Conservation (phyloP, 805 yeast species). For the Cephaloascus albidus region DNA sequence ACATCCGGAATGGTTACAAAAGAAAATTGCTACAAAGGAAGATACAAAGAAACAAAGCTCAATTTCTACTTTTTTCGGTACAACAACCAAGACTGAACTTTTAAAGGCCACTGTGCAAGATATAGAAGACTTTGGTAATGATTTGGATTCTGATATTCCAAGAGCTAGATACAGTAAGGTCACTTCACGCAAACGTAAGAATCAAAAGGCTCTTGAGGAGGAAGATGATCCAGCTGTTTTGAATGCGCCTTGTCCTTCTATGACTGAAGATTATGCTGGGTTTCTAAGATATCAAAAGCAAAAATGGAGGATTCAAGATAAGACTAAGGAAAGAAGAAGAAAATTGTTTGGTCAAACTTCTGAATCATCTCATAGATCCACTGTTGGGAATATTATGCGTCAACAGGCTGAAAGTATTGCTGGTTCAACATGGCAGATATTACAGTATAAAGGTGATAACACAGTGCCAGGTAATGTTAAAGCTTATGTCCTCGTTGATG, state of each 20-base stretch:
- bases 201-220: slow-evolving; percentile 11
- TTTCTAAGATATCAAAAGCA: slow-evolving; percentile 71
- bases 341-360: slow-evolving; percentile 68
- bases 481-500: slow-evolving; percentile 61
- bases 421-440: slow-evolving; percentile 75
- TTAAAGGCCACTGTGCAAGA: slow-evolving; percentile 39
- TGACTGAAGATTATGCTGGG: slow-evolving; percentile 54
- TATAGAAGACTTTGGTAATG: slow-evolving; percentile 62
- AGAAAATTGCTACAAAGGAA: slow-evolving; percentile 46
- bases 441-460: slow-evolving; percentile 55
- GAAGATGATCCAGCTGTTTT: slow-evolving; percentile 29
- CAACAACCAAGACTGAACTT: slow-evolving; percentile 30
- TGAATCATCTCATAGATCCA: slow-evolving; percentile 42
- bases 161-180: slow-evolving; percentile 35
- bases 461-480: slow-evolving; percentile 63
- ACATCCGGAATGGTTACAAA: slow-evolving; percentile 90
- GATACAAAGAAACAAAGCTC: slow-evolving; percentile 69
- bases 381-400: slow-evolving; percentile 61
- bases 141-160: slow-evolving; percentile 11
- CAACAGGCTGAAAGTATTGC: slow-evolving; percentile 74
- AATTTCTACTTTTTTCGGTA: slow-evolving; percentile 46
- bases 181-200: slow-evolving; percentile 34
- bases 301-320: slow-evolving; percentile 80
- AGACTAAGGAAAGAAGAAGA: slow-evolving; percentile 60
- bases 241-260: slow-evolving; percentile 53